Conservation (phyloP, 495 filamentous ascomycete genomes). For the Penicillium silybi region DNA sequence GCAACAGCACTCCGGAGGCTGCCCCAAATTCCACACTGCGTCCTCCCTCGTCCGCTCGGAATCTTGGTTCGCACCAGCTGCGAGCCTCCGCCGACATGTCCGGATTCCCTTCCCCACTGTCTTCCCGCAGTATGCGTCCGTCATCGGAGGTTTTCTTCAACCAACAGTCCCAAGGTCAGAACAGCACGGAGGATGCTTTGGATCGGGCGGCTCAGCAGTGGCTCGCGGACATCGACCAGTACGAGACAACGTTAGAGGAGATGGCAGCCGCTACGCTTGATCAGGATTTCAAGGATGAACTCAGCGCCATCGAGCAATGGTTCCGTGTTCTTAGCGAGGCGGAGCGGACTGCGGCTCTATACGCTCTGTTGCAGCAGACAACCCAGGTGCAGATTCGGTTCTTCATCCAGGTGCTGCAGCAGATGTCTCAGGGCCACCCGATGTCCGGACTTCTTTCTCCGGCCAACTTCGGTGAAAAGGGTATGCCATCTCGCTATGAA, state of each 20-base stretch:
- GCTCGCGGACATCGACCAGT: conserved; percentile 98
- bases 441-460: conserved; percentile 96
- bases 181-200: conserved; percentile 74
- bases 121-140: conserved; percentile 79
- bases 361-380: conserved; percentile 94
- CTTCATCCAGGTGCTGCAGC: conserved; percentile 97
- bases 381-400: conserved; percentile 99
- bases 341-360: conserved; percentile 90
- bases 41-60: conserved; percentile 80
- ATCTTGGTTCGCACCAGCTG: conserved; percentile 76
- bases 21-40: conserved; percentile 81
- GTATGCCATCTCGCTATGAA: conserved; percentile 41
- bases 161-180: conserved; percentile 61
- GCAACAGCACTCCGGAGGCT: conserved; percentile 95
- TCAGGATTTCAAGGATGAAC: conserved; percentile 99
- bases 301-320: conserved; percentile 99
- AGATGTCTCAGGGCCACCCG: conserved; percentile 96
- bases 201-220: conserved; percentile 96
- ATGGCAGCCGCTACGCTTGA: conserved; percentile 98
- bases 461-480: conserved; percentile 92
- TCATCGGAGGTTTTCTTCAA: conserved; percentile 91
- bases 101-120: conserved; percentile 71
- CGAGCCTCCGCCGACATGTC: conserved; percentile 98
- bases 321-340: conserved; percentile 96
- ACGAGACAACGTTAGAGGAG: conserved; percentile 94